Evolutionary conservation across 495 filamentous ascomycete genomes (phyloP).

Genomic region (Hypoxylon cercidicola): DNA sequence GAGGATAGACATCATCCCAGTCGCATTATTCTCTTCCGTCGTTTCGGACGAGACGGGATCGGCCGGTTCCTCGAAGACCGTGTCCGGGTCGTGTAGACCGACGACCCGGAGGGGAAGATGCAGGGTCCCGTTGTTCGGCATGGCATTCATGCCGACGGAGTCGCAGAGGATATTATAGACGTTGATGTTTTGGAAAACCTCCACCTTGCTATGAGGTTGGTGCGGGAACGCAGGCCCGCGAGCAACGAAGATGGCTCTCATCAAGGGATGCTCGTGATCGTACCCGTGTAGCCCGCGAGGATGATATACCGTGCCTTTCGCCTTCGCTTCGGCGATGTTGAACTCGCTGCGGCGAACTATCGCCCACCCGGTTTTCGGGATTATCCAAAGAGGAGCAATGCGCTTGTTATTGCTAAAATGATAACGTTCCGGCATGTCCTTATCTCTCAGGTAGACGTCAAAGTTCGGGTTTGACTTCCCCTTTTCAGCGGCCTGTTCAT

Average conservation of each 20-base stretch:
- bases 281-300: slow-evolving; percentile 89
- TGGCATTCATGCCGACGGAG: slow-evolving; percentile 73
- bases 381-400: slow-evolving; percentile 92
- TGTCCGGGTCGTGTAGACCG: slow-evolving; percentile 67
- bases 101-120: slow-evolving; percentile 77
- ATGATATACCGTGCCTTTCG: slow-evolving; percentile 72
- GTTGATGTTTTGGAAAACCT: slow-evolving; percentile 92
- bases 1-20: slow-evolving; percentile 25
- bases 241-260: slow-evolving; percentile 92
- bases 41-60: slow-evolving; percentile 45
- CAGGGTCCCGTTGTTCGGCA: slow-evolving; percentile 87
- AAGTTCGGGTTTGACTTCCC: slow-evolving; percentile 70
- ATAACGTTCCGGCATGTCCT: slow-evolving; percentile 86
- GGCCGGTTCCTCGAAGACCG: slow-evolving; percentile 43
- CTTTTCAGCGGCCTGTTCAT: slow-evolving; percentile 61
- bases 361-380: slow-evolving; percentile 90
- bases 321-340: slow-evolving; percentile 69
- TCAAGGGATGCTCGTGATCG: slow-evolving; percentile 87
- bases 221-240: slow-evolving; percentile 90
- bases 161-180: slow-evolving; percentile 96
- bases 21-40: slow-evolving; percentile 21
- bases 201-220: slow-evolving; percentile 78
- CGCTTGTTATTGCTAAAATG: slow-evolving; percentile 87
- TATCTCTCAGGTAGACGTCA: slow-evolving; percentile 83
- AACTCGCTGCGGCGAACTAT: slow-evolving; percentile 83